Evolutionary conservation across 768 basidiomycete genomes (phyloP).

Genomic region (Udeniomyces megalosporus): DNA sequence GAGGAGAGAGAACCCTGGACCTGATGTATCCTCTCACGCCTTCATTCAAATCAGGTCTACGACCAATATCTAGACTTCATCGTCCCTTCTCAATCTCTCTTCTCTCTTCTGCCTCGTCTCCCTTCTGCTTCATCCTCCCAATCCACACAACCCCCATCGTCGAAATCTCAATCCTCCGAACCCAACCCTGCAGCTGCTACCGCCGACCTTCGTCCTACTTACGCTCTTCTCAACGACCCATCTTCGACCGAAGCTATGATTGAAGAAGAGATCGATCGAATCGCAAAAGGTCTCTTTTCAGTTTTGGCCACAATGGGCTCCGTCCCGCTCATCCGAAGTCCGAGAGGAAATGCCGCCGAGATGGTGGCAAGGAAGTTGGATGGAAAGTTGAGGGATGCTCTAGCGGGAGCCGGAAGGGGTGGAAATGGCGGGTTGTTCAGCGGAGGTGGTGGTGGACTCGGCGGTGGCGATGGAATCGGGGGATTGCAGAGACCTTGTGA

Average conservation of each 20-base stretch:
- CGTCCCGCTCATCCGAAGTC: constrained; percentile 86
- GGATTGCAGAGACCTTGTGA: constrained; percentile 73
- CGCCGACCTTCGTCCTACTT: constrained; percentile 39
- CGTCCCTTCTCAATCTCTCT: constrained; percentile 76
- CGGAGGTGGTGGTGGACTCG: constrained; percentile 22
- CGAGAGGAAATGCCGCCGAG: constrained; percentile 91
- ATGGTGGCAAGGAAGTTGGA: constrained; percentile 98
- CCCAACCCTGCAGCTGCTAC: constrained; percentile 15
- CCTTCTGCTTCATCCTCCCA: not conserved
- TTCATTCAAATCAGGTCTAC: constrained; percentile 45
- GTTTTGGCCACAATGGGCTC: constrained; percentile 76
- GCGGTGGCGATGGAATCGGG: constrained; percentile 51
- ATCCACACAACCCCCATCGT: not conserved
- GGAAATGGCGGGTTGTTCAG: constrained; percentile 47
- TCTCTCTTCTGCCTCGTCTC: constrained; percentile 56
- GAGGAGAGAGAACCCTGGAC: no score
- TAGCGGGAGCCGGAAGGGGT: constrained; percentile 2
- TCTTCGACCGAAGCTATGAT: constrained; percentile 76
- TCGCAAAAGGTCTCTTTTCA: constrained; percentile 79
- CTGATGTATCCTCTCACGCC: not conserved
- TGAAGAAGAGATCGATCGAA: constrained; percentile 79
- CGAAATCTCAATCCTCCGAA: constrained; percentile 21
- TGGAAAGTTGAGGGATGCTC: constrained; percentile 61
- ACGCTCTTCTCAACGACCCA: constrained; percentile 78
- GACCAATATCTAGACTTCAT: constrained; percentile 98